Percentiles rank a stretch among this genome's conserved stretches.
Evolutionary conservation across 1,139 yeast genomes (phyloP).

Genomic region (Kurtzmaniella quercitrusa): DNA sequence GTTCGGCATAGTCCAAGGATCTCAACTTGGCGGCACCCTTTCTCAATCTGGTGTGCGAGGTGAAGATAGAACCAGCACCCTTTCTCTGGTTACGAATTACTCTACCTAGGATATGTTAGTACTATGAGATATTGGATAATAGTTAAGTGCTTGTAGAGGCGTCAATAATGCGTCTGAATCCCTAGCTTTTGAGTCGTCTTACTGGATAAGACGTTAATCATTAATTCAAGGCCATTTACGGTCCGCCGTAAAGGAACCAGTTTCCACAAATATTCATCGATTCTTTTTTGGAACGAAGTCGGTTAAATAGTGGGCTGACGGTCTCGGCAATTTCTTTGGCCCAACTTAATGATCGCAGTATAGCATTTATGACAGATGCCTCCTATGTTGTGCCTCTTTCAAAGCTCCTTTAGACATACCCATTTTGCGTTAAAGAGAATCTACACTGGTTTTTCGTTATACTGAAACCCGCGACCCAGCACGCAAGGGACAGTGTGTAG

Average conservation of each 20-base stretch:
- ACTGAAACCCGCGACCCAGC: background rate
- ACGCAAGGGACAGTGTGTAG: slow-evolving; percentile 1
- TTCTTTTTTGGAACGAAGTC: too few relatives aligned
- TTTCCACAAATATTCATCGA: too few relatives aligned
- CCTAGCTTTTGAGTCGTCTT: background rate
- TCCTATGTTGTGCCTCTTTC: background rate
- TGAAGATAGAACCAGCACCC: slow-evolving; percentile 99
- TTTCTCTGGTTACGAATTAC: slow-evolving; percentile 99
- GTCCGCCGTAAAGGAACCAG: too few relatives aligned
- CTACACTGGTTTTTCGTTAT: slow-evolving; percentile 1
- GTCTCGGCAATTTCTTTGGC: background rate
- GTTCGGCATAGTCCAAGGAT: slow-evolving; percentile 98
- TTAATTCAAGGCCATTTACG: background rate
- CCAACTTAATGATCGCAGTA: background rate
- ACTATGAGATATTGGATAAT: slow-evolving; percentile 5
- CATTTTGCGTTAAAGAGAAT: slow-evolving; percentile 7
- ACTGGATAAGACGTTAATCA: background rate
- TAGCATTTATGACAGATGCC: background rate
- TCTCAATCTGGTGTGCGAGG: slow-evolving; percentile 99
- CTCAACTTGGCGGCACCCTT: slow-evolving; percentile 99
- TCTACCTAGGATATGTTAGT: slow-evolving; percentile 68
- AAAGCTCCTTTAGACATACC: slow-evolving; percentile 6
- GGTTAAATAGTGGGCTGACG: background rate
- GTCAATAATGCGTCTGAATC: background rate
- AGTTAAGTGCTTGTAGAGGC: too few relatives aligned